phyloP scores from a whole-genome alignment of 2,329 filamentous ascomycete species.

The Blumeria graminis region DNA sequence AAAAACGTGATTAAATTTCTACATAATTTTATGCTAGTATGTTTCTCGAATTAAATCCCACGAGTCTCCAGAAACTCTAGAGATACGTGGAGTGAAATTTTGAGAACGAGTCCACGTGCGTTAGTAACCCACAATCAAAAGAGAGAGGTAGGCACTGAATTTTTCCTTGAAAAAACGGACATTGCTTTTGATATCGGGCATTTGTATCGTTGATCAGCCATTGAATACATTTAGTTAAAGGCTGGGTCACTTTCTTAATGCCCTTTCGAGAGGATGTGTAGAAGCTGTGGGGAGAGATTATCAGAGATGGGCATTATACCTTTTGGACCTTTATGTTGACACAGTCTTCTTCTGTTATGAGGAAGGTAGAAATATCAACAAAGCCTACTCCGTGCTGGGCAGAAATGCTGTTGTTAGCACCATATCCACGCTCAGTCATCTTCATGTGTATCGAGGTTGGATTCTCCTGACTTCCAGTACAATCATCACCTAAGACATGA shows the following conservation, averaged over 20 bases:
- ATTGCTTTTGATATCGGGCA: slow-evolving; percentile 29
- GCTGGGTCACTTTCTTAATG: slow-evolving; percentile 40
- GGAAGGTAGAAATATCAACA: slow-evolving; percentile 56
- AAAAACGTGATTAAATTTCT: too few relatives aligned
- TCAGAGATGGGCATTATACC: slow-evolving; percentile 16
- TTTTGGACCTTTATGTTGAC: slow-evolving; percentile 12
- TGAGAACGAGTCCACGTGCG: slow-evolving; percentile 15
- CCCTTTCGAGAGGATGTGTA: slow-evolving; percentile 11
- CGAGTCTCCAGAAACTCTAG: slow-evolving; percentile 22
- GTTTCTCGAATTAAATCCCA: slow-evolving; percentile 18
- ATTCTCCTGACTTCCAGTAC: slow-evolving; percentile 9
- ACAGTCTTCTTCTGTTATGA: slow-evolving; percentile 47
- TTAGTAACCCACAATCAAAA: slow-evolving; percentile 19
- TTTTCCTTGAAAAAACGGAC: slow-evolving; percentile 12
- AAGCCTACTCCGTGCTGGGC: slow-evolving; percentile 46
- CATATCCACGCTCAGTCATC: slow-evolving; percentile 48
- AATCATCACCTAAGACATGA: slow-evolving; percentile 21
- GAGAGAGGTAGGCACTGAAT: slow-evolving; percentile 17
- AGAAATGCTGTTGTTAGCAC: slow-evolving; percentile 50
- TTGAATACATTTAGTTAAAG: slow-evolving; percentile 18
- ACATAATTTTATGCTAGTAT: neutral
- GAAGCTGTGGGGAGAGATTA: neutral
- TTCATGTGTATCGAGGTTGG: neutral
- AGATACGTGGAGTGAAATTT: slow-evolving; percentile 22
- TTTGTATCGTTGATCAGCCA: slow-evolving; percentile 45